Evolutionary conservation across 805 yeast species (phyloP).

Genomic region (Myxozyma sirexii): DNA sequence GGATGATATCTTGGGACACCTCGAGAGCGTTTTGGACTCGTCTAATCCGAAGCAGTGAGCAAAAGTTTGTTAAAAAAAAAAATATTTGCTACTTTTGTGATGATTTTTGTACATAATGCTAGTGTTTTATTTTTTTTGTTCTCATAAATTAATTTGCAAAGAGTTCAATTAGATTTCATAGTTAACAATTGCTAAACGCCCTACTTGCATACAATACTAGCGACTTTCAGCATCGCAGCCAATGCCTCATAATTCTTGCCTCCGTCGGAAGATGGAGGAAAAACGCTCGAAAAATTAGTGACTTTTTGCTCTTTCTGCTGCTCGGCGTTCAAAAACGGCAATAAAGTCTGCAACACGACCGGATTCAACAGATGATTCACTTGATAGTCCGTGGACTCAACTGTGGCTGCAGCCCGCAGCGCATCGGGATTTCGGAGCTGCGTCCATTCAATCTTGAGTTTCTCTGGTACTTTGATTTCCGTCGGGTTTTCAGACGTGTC

Average conservation of each 20-base stretch:
- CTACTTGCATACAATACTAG: conserved; percentile 6
- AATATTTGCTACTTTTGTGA: too few species aligned
- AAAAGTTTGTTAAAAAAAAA: neutral
- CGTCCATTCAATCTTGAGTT: conserved; percentile 13
- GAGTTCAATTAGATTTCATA: too few species aligned
- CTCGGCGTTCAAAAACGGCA: conserved; percentile 13
- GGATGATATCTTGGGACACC: conserved; percentile 3
- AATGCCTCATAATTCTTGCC: conserved; percentile 9
- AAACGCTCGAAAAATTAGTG: conserved; percentile 1
- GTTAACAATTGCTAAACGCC: neutral
- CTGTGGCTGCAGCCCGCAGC: neutral
- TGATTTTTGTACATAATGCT: neutral
- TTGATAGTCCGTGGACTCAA: neutral
- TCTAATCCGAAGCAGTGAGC: neutral
- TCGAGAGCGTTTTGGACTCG: neutral
- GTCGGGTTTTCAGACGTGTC: neutral
- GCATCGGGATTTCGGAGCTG: neutral
- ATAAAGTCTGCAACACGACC: conserved; percentile 16
- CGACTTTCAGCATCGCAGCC: conserved; percentile 28
- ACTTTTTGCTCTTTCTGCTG: neutral
- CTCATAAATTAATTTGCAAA: too few species aligned
- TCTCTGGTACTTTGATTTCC: conserved; percentile 22
- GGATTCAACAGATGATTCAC: neutral
- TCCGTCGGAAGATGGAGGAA: neutral
- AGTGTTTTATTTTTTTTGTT: neutral